These are phyloP conservation scores for Vitellaria paradoxa DNA, from an alignment of 179 eudicot species.

Conservation along the genomic window DNA sequence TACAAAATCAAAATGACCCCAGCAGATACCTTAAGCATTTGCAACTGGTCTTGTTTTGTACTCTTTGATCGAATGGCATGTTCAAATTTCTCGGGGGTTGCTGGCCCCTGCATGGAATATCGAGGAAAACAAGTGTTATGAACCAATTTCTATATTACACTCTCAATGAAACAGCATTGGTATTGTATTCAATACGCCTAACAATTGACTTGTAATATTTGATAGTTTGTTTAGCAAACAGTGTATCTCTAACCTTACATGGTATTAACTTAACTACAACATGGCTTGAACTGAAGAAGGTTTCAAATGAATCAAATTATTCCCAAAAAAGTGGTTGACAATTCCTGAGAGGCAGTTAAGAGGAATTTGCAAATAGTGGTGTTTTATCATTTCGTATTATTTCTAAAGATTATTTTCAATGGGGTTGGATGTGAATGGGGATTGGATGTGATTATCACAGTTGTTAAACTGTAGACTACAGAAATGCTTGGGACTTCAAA, in stretches of 20 bases:
- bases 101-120: slow-evolving; percentile 54
- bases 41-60: slow-evolving; percentile 36
- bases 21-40: slow-evolving; percentile 50
- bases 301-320: no score
- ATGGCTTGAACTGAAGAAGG: no score
- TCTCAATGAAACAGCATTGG: no score
- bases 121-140: not conserved
- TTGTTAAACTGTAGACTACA: not conserved
- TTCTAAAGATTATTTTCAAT: not conserved
- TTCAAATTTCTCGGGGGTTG: slow-evolving; percentile 83
- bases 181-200: no score
- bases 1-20: not conserved
- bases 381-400: not conserved
- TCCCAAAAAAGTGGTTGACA: no score
- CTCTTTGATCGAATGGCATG: slow-evolving; percentile 38
- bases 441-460: not conserved
- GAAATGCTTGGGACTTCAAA: not conserved
- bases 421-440: not conserved
- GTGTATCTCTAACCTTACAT: no score
- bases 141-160: not conserved
- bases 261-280: no score
- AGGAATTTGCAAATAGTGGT: not conserved
- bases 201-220: no score
- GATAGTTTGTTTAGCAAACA: no score
- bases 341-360: no score